A percentile compares a stretch with the other conserved stretches of the same genome.
phyloP scores from a whole-genome alignment of 2,329 filamentous ascomycete genomes.

The Sporothrix pallida region DNA sequence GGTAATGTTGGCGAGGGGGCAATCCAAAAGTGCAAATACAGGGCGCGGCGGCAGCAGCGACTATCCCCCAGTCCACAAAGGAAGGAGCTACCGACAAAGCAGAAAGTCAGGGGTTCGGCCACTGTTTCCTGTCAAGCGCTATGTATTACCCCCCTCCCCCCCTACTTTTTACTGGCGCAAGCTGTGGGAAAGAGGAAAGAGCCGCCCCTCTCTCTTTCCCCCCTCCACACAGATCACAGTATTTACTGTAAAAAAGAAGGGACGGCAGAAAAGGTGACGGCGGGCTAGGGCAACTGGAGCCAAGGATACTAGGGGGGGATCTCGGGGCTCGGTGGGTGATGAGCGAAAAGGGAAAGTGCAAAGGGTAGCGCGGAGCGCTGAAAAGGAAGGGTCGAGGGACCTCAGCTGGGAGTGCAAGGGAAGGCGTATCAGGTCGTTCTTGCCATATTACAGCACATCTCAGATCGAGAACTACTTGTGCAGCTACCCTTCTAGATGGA shows the following conservation, averaged over 20 bases:
- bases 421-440: no score
- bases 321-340: neutral
- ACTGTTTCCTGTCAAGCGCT: slow-evolving; percentile 24
- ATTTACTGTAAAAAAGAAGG: neutral
- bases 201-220: slow-evolving; percentile 27
- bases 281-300: neutral
- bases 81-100: slow-evolving; percentile 25
- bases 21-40: slow-evolving; percentile 7
- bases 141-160: neutral
- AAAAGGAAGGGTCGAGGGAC: neutral
- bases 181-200: neutral
- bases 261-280: slow-evolving; percentile 9
- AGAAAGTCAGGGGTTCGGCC: slow-evolving; percentile 32
- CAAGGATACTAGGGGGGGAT: neutral
- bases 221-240: neutral
- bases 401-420: no score
- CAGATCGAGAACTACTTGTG: no score
- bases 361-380: slow-evolving; percentile 22
- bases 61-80: neutral
- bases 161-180: slow-evolving; percentile 14
- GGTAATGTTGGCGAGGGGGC: slow-evolving; percentile 26
- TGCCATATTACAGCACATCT: neutral
- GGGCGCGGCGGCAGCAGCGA: slow-evolving; percentile 11
- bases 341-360: slow-evolving; percentile 19
- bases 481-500: neutral